Evolutionary conservation across 2,329 filamentous ascomycete species (phyloP), one percentile per base, ranked within the genome.

Genomic region (Aspergillus calidoustus): DNA sequence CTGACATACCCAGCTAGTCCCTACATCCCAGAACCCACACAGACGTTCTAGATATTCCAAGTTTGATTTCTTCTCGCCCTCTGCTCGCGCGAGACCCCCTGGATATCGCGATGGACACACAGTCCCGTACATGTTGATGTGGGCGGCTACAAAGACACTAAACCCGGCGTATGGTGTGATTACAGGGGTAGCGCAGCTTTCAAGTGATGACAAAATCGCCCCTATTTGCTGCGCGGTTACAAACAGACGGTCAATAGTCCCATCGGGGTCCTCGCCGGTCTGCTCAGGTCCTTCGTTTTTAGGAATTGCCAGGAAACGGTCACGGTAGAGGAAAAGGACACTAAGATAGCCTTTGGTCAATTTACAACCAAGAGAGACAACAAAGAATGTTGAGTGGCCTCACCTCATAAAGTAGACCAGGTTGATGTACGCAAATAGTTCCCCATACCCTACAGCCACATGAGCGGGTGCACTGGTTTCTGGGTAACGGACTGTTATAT

Each of bases 121-220:
- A 7, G 74, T 75, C 2, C 74, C 74, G 56, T 77, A 76, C 74
- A 77, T 76, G 50, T 77, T 77, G 49, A 77, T 74, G 47, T 77
- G 74, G 3, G 73, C 74, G 9, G 74, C 73, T 13, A 77, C 74
- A 44, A 77, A 77, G 41, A 76, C 68, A 30, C 74, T 77, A 61
- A 76, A 77, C 6, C 74, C 74, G 0, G 74, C 74, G 55, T 77
- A 77, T 3, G 74, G 74, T 1, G 74, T 76, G 55, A 77, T 75
- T 1, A 77, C 71, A 0, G 74, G 67, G 2, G 74, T 71, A 22
- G 66, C 68, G 0, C 72, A 76, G 44, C 69, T 65, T 23, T 76
- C 72, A 2, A 77, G 57, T 1, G 72, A 73, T 4, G 69, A 66
- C 5, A 77, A 48, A 2, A 77, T 71, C 1, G 68, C 68, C 1